Evolutionary conservation across 202 grass and related monocot species (phyloP), one percentile per base, ranked within the genome.

Genomic region (Digitaria exilis): DNA sequence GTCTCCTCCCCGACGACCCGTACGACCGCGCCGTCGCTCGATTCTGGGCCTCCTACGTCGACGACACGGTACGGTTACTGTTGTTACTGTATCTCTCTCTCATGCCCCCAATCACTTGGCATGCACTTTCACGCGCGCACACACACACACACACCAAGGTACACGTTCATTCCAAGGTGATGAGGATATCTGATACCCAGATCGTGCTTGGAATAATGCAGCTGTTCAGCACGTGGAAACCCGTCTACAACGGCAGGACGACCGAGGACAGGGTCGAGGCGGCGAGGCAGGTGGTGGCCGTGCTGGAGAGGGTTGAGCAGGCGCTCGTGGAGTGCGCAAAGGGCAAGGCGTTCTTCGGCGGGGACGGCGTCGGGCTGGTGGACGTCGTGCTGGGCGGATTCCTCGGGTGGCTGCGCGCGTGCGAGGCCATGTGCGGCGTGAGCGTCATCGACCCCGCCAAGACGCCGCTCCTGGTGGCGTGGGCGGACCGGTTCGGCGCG

Each of bases 21-120:
- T 65, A 88, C 57, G 83, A 78, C 29, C 83, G 88, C 24, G 78
- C 88, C 46, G 21, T 80, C 16, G 88, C 65, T 67, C 79, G 80
- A 13, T 87, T 90, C 69, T 90, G 84, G 88, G 88, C 79, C 18
- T 28, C 55, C 9, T 87, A 89, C 69, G 45, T 87, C 57, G 79
- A 92, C 2, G 54, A 84, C 26, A 85, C 76, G 90, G 66, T 90
- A 76, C 35, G 45, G 12, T n/a, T n/a, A n/a, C 58, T 2, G 42
- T 44, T 10, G n/a, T n/a, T n/a, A 8, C 31, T 0, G n/a, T 45
- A 7, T 41, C 2, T 29, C 25, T 9, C 25, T n/a, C n/a, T n/a
- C n/a, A n/a, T n/a, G n/a, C n/a, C n/a, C n/a, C 41, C 41, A 28
- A 7, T 26, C 10, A 46, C 13, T 50, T 30, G 44, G 7, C 67